Evolutionary conservation across 2,329 filamentous ascomycete genomes (phyloP), one percentile per base, ranked within the genome.

Genomic region (Claviceps africana): DNA sequence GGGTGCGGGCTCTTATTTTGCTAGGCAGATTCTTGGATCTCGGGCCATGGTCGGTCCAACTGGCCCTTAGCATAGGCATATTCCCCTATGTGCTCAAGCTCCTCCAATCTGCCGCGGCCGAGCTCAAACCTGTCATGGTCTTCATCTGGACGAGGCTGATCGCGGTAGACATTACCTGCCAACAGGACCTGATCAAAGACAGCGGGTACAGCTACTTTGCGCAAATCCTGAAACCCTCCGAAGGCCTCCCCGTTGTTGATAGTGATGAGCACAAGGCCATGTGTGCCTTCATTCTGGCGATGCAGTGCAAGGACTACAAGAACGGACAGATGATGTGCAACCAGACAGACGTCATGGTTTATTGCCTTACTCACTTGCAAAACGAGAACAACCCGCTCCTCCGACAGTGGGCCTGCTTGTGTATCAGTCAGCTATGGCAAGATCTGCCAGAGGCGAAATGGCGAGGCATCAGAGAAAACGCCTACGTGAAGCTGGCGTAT

Each of bases 51-150:
- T 94, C 93, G 31, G 93, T 98, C n/a, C 93, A 97, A 65, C 80
- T 98, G 42, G 93, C 93, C 17, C 76, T 98, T 17, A 96, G 90
- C 67, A 98, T 98, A 56, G 93, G 93, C 25, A 98, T 98, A 56
- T 98, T 98, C 67, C 93, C 93, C 0, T 98, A 98, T 64, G 93
- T 98, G n/a, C 73, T 98, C 35, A 98, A 98, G 69, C 75, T 98
- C 28, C 73, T 98, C 19, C 93, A 98, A 66, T 97, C 93, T 4
- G 91, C 94, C 47, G 93, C 93, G 0, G 80, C 88, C 47, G 93
- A 98, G 67, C 72, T 98, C 56, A 97, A 97, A 64, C 91, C 93
- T 0, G 90, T 97, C 55, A 97, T 98, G 93, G 90, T 98, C 5
- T 98, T 97, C 67, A 98, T 98, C 56, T 98, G 93, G 93, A 90